Percentiles rank a stretch among this genome's conserved stretches.
phyloP scores from a whole-genome alignment of 345 rosid genomes.

The Ceriops tagal region DNA sequence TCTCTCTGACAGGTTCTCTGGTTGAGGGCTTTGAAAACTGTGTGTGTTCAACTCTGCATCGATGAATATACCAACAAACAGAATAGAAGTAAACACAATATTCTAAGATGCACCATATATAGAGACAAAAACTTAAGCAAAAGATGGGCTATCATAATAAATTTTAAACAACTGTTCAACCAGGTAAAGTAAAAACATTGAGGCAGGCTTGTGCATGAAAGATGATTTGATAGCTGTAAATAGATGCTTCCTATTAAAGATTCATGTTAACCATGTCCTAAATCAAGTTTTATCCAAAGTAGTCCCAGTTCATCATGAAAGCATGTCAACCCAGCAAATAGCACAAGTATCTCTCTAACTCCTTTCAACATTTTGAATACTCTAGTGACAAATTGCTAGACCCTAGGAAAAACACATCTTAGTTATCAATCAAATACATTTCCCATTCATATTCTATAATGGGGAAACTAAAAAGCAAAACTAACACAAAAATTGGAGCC shows the following conservation, averaged over 20 bases:
- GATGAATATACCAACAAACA: constrained; percentile 19
- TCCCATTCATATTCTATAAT: no score
- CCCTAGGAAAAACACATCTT: no score
- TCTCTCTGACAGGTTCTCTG: constrained; percentile 53
- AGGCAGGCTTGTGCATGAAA: not conserved
- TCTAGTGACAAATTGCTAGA: no score
- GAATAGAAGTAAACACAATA: constrained; percentile 8
- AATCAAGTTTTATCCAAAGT: not conserved
- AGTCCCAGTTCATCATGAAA: not conserved
- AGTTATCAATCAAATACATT: no score
- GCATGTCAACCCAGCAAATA: no score
- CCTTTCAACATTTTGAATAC: no score
- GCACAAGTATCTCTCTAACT: no score
- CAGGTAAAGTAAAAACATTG: not conserved
- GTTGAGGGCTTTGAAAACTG: constrained; percentile 49
- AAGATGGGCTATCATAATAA: not conserved
- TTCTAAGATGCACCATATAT: not conserved
- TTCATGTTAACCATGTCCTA: not conserved
- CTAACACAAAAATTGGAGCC: no score
- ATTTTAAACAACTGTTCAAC: not conserved
- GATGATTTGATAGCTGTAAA: not conserved
- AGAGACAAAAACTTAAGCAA: not conserved
- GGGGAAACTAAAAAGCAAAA: no score
- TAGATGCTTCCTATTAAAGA: no score
- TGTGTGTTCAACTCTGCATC: constrained; percentile 49